These are phyloP conservation scores for Fusarium anguioides DNA, from an alignment of 2,329 filamentous ascomycete genomes.

Conservation along the genomic window DNA sequence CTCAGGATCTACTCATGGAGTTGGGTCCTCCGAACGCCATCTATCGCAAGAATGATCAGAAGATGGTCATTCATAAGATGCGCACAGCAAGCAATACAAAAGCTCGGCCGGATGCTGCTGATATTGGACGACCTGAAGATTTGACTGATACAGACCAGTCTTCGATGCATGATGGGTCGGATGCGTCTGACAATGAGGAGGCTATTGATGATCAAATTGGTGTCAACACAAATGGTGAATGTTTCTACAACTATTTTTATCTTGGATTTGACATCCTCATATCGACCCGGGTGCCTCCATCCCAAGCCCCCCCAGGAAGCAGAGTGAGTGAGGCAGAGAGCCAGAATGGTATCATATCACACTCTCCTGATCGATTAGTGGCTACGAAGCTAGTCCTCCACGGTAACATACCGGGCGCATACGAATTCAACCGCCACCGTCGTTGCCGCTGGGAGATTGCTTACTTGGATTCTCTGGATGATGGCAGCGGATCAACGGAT, in stretches of 20 bases:
- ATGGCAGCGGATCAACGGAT: constrained; percentile 62
- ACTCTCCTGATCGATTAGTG: constrained; percentile 73
- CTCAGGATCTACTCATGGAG: constrained; percentile 90
- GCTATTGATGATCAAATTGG: constrained; percentile 66
- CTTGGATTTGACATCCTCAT: constrained; percentile 94
- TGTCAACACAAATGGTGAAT: constrained; percentile 72
- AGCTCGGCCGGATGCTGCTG: constrained; percentile 57
- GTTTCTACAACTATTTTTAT: constrained; percentile 98
- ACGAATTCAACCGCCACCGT: constrained; percentile 94
- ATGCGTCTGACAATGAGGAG: constrained; percentile 71
- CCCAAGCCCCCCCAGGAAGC: constrained; percentile 65
- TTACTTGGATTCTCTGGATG: constrained; percentile 62
- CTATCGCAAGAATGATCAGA: constrained; percentile 89
- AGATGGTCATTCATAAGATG: constrained; percentile 85
- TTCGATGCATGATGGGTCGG: constrained; percentile 75
- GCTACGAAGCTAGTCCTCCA: constrained; percentile 94
- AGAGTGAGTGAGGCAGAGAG: constrained; percentile 37
- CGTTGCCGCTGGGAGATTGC: constrained; percentile 86
- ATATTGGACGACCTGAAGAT: constrained; percentile 64
- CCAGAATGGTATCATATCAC: constrained; percentile 53
- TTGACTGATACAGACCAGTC: constrained; percentile 80
- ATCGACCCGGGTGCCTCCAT: constrained; percentile 77
- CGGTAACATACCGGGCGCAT: constrained; percentile 93
- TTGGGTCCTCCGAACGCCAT: constrained; percentile 94
- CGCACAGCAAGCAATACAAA: constrained; percentile 64